Conservation (phyloP, 1,284 basidiomycete species). For the Heterobasidion occidentale region DNA sequence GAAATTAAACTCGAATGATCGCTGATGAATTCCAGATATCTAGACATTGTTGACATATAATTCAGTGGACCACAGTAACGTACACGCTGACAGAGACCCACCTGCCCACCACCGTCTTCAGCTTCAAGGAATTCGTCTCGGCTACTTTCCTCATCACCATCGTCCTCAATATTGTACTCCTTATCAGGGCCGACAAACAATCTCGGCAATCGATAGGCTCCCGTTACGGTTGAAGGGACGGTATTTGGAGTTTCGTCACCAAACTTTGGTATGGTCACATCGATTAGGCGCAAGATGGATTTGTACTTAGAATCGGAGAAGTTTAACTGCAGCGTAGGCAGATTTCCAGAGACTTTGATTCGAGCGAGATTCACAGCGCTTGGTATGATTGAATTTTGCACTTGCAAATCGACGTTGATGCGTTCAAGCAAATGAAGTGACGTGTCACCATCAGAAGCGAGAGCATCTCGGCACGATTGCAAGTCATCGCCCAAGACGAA, state of each 20-base stretch:
- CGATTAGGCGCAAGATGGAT: conserved; percentile 87
- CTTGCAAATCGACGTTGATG: conserved; percentile 85
- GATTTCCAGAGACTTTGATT: conserved; percentile 88
- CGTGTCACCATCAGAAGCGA: conserved; percentile 50
- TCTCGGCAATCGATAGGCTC: conserved; percentile 33
- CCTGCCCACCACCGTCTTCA: conserved; percentile 55
- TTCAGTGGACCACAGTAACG: not conserved
- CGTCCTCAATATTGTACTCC: conserved; percentile 71
- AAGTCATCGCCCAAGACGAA: conserved; percentile 88
- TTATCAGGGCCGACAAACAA: conserved; percentile 43
- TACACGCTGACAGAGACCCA: conserved; percentile 23
- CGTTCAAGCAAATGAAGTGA: conserved; percentile 88
- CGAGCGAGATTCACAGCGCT: conserved; percentile 80
- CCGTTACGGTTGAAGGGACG: conserved; percentile 18
- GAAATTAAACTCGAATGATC: conserved; percentile 86
- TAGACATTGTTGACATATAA: conserved; percentile 13
- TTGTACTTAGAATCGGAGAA: conserved; percentile 97
- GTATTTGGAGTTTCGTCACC: conserved; percentile 38
- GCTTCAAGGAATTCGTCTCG: conserved; percentile 73
- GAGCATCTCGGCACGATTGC: conserved; percentile 73
- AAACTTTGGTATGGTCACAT: conserved; percentile 86
- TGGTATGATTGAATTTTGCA: conserved; percentile 93
- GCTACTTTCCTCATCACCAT: conserved; percentile 38
- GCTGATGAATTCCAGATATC: conserved; percentile 67
- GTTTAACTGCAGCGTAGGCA: conserved; percentile 89